A percentile compares a stretch with the other conserved stretches of the same genome.
phyloP scores from a whole-genome alignment of 371 early-diverging fungal species.

The Gilbertella persicaria region DNA sequence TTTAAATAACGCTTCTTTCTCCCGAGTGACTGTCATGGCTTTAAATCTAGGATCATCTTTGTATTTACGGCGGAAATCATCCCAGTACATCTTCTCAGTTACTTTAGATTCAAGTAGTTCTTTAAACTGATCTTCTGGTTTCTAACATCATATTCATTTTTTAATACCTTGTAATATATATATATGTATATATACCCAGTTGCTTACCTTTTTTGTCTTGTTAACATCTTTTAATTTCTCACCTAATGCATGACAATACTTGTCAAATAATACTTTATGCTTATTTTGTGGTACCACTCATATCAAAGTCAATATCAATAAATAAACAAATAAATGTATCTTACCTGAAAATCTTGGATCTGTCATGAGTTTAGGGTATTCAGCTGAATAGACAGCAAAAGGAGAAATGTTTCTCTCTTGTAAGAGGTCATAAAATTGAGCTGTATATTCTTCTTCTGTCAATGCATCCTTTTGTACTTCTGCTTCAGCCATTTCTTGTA shows the following conservation, averaged over 20 bases:
- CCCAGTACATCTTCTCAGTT: conserved; percentile 54
- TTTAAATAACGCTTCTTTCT: conserved; percentile 57
- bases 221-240: conserved; percentile 55
- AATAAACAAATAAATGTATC: conserved; percentile 21
- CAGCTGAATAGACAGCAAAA: conserved; percentile 74
- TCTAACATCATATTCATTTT: conserved; percentile 26
- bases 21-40: conserved; percentile 41
- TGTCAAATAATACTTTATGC: conserved; percentile 68
- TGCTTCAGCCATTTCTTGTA: conserved; percentile 52
- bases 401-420: conserved; percentile 71
- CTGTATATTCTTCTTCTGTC: conserved; percentile 41
- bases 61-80: conserved; percentile 67
- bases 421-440: conserved; percentile 57
- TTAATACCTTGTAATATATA: too few relatives aligned
- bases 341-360: conserved; percentile 60
- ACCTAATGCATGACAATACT: conserved; percentile 64
- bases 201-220: conserved; percentile 34
- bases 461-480: conserved; percentile 7
- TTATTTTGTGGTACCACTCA: conserved; percentile 39
- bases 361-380: conserved; percentile 57
- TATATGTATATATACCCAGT: conserved; percentile 6
- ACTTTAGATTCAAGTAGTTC: conserved; percentile 51
- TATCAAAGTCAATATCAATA: conserved; percentile 3
- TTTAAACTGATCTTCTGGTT: conserved; percentile 53
- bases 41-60: conserved; percentile 59